phyloP scores from a whole-genome alignment of 805 yeast species.

The Barnettozyma salicaria region DNA sequence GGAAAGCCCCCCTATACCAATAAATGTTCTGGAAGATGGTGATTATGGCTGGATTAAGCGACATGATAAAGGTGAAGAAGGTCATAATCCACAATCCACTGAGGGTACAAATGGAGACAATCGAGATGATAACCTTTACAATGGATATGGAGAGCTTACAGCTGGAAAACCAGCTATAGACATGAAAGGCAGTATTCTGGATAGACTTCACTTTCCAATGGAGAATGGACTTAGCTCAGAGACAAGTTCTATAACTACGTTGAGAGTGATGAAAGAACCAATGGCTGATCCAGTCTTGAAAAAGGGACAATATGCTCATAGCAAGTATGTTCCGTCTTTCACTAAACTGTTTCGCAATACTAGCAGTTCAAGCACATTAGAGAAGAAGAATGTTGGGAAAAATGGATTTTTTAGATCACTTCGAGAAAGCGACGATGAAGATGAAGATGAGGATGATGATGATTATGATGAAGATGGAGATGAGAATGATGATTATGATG shows the following conservation, averaged over 20 bases:
- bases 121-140: neutral
- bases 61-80: conserved; percentile 9
- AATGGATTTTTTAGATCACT: neutral
- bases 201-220: neutral
- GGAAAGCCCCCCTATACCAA: conserved; percentile 28
- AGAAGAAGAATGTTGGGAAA: neutral
- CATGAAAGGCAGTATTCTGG: neutral
- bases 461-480: conserved; percentile 11
- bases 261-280: too few species aligned
- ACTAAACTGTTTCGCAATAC: conserved; percentile 22
- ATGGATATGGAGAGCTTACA: too few species aligned
- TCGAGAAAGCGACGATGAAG: neutral
- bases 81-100: neutral
- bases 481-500: conserved; percentile 7
- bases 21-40: conserved; percentile 23
- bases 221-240: conserved; percentile 1
- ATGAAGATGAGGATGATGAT: conserved; percentile 8
- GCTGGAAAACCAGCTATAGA: too few species aligned
- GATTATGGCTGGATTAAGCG: conserved; percentile 10
- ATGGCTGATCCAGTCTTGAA: too few species aligned
- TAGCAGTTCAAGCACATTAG: conserved; percentile 17
- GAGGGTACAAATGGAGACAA: neutral
- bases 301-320: conserved; percentile 1
- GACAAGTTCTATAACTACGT: conserved; percentile 8
- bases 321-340: conserved; percentile 19